phyloP scores from a whole-genome alignment of 1,284 basidiomycete genomes.

The Rhodotorula sp. region DNA sequence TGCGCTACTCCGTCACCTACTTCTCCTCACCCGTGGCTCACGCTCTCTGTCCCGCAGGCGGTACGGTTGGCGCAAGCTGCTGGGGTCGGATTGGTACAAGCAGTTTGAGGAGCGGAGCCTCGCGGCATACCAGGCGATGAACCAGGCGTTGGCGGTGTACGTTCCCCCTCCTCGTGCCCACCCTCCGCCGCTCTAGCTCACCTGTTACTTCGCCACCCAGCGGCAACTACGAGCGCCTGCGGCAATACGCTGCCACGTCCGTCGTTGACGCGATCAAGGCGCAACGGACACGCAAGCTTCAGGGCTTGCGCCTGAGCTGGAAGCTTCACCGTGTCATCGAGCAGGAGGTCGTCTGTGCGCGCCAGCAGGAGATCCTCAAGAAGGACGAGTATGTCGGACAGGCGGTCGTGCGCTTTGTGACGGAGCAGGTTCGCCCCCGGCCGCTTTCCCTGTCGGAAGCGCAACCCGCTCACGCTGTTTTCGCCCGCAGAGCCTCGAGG shows the following conservation, averaged over 20 bases:
- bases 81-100: slow-evolving; percentile 28
- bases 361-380: slow-evolving; percentile 41
- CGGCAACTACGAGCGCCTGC: slow-evolving; percentile 33
- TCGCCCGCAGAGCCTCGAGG: slow-evolving; percentile 30
- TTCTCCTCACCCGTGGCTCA: not conserved
- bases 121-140: slow-evolving; percentile 28
- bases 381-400: slow-evolving; percentile 36
- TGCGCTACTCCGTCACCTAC: not conserved
- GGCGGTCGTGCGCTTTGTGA: slow-evolving; percentile 34
- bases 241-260: slow-evolving; percentile 19
- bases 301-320: slow-evolving; percentile 36
- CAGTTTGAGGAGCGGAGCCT: slow-evolving; percentile 30
- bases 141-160: slow-evolving; percentile 35
- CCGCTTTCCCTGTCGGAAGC: no score
- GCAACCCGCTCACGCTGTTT: not conserved
- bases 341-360: slow-evolving; percentile 29
- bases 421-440: slow-evolving; percentile 23
- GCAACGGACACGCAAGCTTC: slow-evolving; percentile 29
- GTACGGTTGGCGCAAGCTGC: slow-evolving; percentile 24
- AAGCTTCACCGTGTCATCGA: slow-evolving; percentile 37
- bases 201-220: not conserved
- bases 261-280: slow-evolving; percentile 37
- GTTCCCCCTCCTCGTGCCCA: not conserved
- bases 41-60: slow-evolving; percentile 2
- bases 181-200: not conserved